Conservation (phyloP, 352 stramenopile species). For the Pythium aristosporum region DNA sequence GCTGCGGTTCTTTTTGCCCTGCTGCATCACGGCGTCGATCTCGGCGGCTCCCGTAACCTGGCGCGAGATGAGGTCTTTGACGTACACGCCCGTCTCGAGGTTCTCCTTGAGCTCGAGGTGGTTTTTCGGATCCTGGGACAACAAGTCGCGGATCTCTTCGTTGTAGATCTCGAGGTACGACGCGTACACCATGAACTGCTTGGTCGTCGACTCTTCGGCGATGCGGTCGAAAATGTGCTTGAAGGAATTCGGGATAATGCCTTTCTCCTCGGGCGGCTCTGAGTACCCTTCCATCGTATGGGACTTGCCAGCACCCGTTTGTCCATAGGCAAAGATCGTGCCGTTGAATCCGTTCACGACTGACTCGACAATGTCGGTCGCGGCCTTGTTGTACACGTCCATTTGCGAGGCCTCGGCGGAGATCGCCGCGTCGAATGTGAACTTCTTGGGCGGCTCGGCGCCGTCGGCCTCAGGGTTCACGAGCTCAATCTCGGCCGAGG, state of each 20-base stretch:
- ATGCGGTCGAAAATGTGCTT: constrained; percentile 97
- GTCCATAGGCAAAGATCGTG: constrained; percentile 96
- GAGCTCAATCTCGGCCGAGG: constrained; percentile 84
- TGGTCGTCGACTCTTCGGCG: constrained; percentile 51
- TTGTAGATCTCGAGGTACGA: constrained; percentile 97
- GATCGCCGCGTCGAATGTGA: constrained; percentile 96
- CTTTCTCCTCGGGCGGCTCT: constrained; percentile 84
- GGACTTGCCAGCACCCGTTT: constrained; percentile 84
- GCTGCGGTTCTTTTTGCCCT: constrained; percentile 91
- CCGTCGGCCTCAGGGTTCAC: constrained; percentile 77
- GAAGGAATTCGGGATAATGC: constrained; percentile 96
- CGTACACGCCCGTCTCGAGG: constrained; percentile 93
- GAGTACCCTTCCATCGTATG: constrained; percentile 92
- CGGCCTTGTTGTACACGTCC: constrained; percentile 90
- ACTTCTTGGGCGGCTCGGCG: constrained; percentile 88
- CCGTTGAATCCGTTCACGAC: constrained; percentile 96
- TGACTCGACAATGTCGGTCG: constrained; percentile 90
- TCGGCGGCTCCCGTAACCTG: constrained; percentile 85
- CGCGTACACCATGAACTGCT: constrained; percentile 82
- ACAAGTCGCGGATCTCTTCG: constrained; percentile 91
- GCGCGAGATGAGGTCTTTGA: constrained; percentile 91
- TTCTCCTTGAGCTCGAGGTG: constrained; percentile 94
- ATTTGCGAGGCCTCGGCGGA: constrained; percentile 75
- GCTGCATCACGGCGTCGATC: constrained; percentile 92
- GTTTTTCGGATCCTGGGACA: constrained; percentile 82